Conservation (phyloP, 805 yeast species). For the Cyberlindnera meyerae region DNA sequence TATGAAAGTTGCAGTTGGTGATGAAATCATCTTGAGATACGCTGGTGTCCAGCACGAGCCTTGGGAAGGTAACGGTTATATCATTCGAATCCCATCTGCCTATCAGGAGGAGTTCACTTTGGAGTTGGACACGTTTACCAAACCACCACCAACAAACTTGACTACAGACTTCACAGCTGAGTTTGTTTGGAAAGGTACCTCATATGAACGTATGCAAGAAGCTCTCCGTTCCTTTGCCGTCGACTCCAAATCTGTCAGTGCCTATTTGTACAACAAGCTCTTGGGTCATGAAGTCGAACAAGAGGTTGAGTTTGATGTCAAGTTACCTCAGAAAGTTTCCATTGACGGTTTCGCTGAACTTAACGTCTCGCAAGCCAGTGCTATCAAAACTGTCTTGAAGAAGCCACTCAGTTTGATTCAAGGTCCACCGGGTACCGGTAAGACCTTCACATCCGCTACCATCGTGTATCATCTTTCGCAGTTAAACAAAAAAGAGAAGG, state of each 20-base stretch:
- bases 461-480: slow-evolving; percentile 72
- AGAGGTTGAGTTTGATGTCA: slow-evolving; percentile 53
- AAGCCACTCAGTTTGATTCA: slow-evolving; percentile 79
- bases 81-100: slow-evolving; percentile 66
- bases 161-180: slow-evolving; percentile 74
- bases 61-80: slow-evolving; percentile 73
- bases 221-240: slow-evolving; percentile 72
- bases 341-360: slow-evolving; percentile 64
- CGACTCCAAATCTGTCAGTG: slow-evolving; percentile 62
- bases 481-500: slow-evolving; percentile 53
- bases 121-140: slow-evolving; percentile 46
- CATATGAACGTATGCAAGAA: slow-evolving; percentile 78
- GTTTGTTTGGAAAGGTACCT: slow-evolving; percentile 83
- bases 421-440: slow-evolving; percentile 97
- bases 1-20: slow-evolving; percentile 76
- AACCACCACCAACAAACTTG: slow-evolving; percentile 54
- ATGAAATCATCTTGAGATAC: slow-evolving; percentile 67
- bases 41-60: slow-evolving; percentile 50
- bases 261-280: slow-evolving; percentile 68
- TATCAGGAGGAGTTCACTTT: slow-evolving; percentile 64
- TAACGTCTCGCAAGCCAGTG: slow-evolving; percentile 74
- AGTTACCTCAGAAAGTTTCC: slow-evolving; percentile 58
- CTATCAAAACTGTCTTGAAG: slow-evolving; percentile 63
- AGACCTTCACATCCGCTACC: slow-evolving; percentile 89
- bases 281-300: slow-evolving; percentile 75